A percentile compares a stretch with the other conserved stretches of the same genome.
Conservation (phyloP, 169 alveolate genomes). For the Cryptosporidium parvum region DNA sequence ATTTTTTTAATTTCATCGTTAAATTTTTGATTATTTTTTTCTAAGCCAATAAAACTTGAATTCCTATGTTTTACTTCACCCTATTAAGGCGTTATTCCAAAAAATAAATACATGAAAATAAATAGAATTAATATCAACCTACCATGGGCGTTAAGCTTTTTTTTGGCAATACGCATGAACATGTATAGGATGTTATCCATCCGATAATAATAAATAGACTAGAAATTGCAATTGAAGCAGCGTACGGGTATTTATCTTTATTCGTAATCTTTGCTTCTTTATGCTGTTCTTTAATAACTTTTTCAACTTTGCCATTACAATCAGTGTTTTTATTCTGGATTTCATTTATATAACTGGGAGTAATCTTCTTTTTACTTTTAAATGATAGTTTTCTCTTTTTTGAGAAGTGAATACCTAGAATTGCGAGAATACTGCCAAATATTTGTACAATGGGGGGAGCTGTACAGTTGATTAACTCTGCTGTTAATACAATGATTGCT, state of each 20-base stretch:
- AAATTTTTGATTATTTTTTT: not conserved
- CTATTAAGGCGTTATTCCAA: not conserved
- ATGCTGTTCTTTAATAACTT: not conserved
- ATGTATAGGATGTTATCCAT: constrained; percentile 53
- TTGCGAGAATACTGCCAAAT: constrained; percentile 68
- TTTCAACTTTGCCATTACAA: not conserved
- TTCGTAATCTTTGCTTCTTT: not conserved
- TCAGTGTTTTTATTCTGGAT: not conserved
- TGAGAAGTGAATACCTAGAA: constrained; percentile 74
- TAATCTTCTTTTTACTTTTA: constrained; percentile 4
- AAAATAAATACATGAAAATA: not conserved
- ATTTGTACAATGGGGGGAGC: constrained; percentile 71
- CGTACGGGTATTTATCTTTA: constrained; percentile 69
- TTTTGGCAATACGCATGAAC: constrained; percentile 49
- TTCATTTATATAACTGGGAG: not conserved
- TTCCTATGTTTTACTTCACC: constrained; percentile 5
- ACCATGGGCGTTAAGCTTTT: constrained; percentile 15
- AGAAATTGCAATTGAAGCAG: constrained; percentile 71
- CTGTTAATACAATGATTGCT: constrained; percentile 74
- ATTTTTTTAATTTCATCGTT: constrained; percentile 31
- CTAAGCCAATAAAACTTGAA: constrained; percentile 5
- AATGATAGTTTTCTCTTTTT: constrained; percentile 18
- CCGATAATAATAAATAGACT: constrained; percentile 49
- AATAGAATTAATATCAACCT: constrained; percentile 32
- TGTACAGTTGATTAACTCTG: constrained; percentile 72